phyloP scores from a whole-genome alignment of 257 asterid genomes.

The Ocimum tenuiflorum region DNA sequence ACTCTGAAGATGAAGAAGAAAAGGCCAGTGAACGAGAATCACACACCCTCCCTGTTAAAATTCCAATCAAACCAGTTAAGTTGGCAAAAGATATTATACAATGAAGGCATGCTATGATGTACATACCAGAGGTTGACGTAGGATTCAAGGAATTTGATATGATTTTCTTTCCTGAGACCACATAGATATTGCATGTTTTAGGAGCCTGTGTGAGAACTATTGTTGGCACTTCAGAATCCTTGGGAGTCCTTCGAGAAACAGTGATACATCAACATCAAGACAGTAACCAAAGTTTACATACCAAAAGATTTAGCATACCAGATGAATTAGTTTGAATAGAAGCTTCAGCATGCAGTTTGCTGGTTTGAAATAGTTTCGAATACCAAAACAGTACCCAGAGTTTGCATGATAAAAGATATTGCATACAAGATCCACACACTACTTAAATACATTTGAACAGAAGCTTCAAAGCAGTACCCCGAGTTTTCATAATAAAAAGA shows the following conservation, averaged over 20 bases:
- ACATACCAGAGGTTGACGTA: conserved; percentile 42
- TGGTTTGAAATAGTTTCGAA: background rate
- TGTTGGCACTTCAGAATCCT: conserved; percentile 59
- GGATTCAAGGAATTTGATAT: conserved; percentile 44
- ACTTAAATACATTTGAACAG: conserved; percentile 5
- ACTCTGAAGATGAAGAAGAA: conserved; percentile 36
- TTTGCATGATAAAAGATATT: background rate
- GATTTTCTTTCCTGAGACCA: conserved; percentile 46
- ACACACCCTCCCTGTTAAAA: conserved; percentile 25
- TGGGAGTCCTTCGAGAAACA: conserved; percentile 43
- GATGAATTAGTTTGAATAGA: background rate
- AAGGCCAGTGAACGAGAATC: conserved; percentile 24
- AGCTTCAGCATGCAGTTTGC: conserved; percentile 7
- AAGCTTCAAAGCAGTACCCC: background rate
- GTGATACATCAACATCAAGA: conserved; percentile 5
- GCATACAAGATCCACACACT: conserved; percentile 11
- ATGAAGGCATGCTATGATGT: background rate
- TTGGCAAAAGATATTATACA: background rate
- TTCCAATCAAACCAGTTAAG: conserved; percentile 18
- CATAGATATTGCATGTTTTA: conserved; percentile 46
- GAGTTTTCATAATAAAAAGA: background rate
- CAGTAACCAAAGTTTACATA: background rate
- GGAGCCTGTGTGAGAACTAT: conserved; percentile 63
- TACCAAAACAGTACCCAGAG: background rate
- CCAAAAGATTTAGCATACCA: conserved; percentile 9